Conservation (phyloP, 2,329 filamentous ascomycete species). For the Paracorniculantispora psalliotae region DNA sequence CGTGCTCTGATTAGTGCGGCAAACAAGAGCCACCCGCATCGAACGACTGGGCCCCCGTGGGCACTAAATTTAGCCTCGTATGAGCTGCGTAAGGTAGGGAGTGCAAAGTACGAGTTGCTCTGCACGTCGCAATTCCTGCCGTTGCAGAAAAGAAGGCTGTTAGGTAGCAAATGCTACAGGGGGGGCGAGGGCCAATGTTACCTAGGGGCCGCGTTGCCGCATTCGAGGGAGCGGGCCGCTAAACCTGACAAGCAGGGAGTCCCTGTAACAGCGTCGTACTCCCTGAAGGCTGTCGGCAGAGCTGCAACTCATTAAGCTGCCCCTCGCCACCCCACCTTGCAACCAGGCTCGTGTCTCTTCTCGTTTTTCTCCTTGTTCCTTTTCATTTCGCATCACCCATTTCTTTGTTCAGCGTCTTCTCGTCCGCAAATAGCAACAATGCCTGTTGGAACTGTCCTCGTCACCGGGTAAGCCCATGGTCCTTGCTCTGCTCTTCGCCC, state of each 20-base stretch:
- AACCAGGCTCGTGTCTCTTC: slow-evolving; percentile 3
- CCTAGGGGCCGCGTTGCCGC: no score
- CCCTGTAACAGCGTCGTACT: not conserved
- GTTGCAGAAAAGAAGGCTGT: not conserved
- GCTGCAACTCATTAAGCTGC: not conserved
- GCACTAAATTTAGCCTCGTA: slow-evolving; percentile 5
- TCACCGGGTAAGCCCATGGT: slow-evolving; percentile 71
- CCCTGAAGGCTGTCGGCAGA: not conserved
- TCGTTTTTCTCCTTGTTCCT: slow-evolving; percentile 1
- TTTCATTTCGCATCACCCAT: slow-evolving; percentile 5
- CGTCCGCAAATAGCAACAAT: slow-evolving; percentile 38
- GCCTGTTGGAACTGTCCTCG: slow-evolving; percentile 80
- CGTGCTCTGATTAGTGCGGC: slow-evolving; percentile 1
- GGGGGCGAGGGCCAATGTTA: not conserved
- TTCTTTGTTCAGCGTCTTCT: slow-evolving; percentile 21
- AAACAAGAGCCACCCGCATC: not conserved
- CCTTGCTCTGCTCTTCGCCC: slow-evolving; percentile 14
- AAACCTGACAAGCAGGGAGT: not conserved
- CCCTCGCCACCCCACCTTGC: slow-evolving; percentile 3
- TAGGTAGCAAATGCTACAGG: no score
- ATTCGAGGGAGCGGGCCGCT: not conserved
- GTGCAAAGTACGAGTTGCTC: not conserved
- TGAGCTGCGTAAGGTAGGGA: no score
- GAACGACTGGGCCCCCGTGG: slow-evolving; percentile 2
- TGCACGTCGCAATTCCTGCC: not conserved